Percentiles rank a stretch among this genome's conserved stretches.
These are phyloP conservation scores for Nakaseomyces delphensis DNA, from an alignment of 1,139 yeast genomes.

Conservation along the genomic window DNA sequence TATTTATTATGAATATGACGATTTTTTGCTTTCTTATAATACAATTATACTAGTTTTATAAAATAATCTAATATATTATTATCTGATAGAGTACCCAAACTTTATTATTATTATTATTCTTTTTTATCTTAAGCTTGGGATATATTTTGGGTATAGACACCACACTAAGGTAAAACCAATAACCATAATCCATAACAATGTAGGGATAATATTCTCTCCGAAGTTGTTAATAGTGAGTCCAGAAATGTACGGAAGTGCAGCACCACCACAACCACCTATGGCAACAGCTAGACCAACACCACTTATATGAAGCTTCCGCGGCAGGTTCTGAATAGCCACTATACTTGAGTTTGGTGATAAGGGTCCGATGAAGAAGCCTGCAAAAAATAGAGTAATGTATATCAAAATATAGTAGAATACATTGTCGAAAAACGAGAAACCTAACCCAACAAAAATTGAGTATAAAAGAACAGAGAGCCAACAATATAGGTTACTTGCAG, in stretches of 20 bases:
- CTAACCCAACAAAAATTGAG: slow-evolving; percentile 22
- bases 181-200: slow-evolving; percentile 25
- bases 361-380: slow-evolving; percentile 73
- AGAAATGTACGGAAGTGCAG: slow-evolving; percentile 54
- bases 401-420: slow-evolving; percentile 27
- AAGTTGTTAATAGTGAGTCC: slow-evolving; percentile 38
- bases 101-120: not conserved
- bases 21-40: not conserved
- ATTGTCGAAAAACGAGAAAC: slow-evolving; percentile 16
- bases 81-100: too few relatives aligned
- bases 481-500: slow-evolving; percentile 41
- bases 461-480: slow-evolving; percentile 15
- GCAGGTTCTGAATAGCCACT: slow-evolving; percentile 53
- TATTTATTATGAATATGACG: not conserved
- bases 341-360: slow-evolving; percentile 69
- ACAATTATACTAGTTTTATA: not conserved
- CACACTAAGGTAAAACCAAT: slow-evolving; percentile 28
- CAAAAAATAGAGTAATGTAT: slow-evolving; percentile 36
- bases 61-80: not conserved
- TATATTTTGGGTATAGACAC: slow-evolving; percentile 27
- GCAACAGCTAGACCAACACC: slow-evolving; percentile 75
- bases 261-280: slow-evolving; percentile 75
- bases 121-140: slow-evolving; percentile 7
- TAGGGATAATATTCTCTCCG: slow-evolving; percentile 28
- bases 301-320: slow-evolving; percentile 50